Base-by-base conservation (phyloP, 2,329 filamentous ascomycete genomes). In the Plectosphaerella cucumerina region DNA sequence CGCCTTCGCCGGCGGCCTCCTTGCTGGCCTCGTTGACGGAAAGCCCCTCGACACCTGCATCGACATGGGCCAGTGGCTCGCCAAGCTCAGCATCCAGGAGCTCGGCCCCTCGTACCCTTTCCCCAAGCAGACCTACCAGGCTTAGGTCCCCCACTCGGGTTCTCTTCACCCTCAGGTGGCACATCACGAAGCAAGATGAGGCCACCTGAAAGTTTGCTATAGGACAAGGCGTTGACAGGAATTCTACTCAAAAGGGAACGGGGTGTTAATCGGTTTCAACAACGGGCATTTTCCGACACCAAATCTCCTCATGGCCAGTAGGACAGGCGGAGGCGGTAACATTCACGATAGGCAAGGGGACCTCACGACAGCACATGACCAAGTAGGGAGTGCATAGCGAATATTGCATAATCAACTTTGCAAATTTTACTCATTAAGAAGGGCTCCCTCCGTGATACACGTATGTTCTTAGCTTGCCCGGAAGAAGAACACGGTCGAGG, bases 11-110 rank as follows among this genome's bases (percentile, higher is more conserved):
- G 94, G 91, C 66, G 94, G 94, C 57, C 91, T 99, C 74, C 79
- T 90, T 51, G 94, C 94, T 49, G 94, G 92, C 66, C 78, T 97
- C 57, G 86, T 96, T 56, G 80, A 93, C 71, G 90, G 88, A 70
- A 89, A 94, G 77, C 69, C 83, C 50, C 79, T 99, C 47, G 85
- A 88, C 62, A 83, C 85, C 59, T 81, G 81, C 64, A 81, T 99
- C 61, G 89, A 97, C 70, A 89, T 94, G 81, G 94, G 94, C 58
- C 92, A 97, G 74, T 99, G 94, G 94, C 82, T 99, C 59, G 94
- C 94, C 47, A 87, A 87, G 65, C 78, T 96, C 64, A 94, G 91
- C 79, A 93, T 99, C 70, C 86, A 93, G 76, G 92, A 97, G 75
- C 78, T 97, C 62, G 94, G 94, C 63, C 92, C 93, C 73, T 94